Base-by-base conservation (phyloP, 345 rosid genomes). In the Isatis tinctoria region DNA sequence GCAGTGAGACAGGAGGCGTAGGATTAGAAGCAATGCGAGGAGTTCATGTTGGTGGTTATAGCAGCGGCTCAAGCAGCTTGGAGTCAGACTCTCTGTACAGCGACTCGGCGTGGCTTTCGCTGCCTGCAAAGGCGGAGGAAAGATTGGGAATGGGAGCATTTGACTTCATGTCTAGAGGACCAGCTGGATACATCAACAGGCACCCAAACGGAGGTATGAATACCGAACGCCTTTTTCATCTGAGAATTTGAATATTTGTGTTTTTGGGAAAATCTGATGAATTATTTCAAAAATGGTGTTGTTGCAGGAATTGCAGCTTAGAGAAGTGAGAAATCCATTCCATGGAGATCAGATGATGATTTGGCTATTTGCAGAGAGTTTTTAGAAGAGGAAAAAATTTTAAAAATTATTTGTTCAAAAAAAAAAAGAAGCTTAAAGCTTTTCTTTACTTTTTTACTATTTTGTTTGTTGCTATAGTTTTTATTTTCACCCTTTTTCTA, bases 111-210 rank as follows among this genome's bases (percentile, higher is more conserved):
- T 77, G 76, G 76, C 76, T 70, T 65, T 77, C 76, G 0, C 0
- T 64, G 76, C 72, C 76, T 48, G 32, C 67, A 57, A 71, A 77
- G 80, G 68, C 67, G 8, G 76, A 71, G 48, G 80, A 70, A 39
- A 57, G 72, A 58, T 45, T 77, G 53, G 76, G 75, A 36, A 70
- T 76, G 80, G 79, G 80, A 76, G 71, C 75, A 20, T 54, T 76
- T 33, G 80, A 70, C 75, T 76, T 76, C 80, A 76, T 70, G 76
- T 77, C 76, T 65, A 71, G 80, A 77, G 80, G 72, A 71, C 72
- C 72, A 47, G 72, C 76, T 65, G 80, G 72, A 10, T 77, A 71
- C 72, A 57, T 77, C 57, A 58, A 77, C 67, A 63, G 75, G 41
- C 80, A 76, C 36, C 75, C 80, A 69, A 70, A 76, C 20, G 75